phyloP scores from a whole-genome alignment of 1,284 basidiomycete species.

The Meira nashicola region DNA sequence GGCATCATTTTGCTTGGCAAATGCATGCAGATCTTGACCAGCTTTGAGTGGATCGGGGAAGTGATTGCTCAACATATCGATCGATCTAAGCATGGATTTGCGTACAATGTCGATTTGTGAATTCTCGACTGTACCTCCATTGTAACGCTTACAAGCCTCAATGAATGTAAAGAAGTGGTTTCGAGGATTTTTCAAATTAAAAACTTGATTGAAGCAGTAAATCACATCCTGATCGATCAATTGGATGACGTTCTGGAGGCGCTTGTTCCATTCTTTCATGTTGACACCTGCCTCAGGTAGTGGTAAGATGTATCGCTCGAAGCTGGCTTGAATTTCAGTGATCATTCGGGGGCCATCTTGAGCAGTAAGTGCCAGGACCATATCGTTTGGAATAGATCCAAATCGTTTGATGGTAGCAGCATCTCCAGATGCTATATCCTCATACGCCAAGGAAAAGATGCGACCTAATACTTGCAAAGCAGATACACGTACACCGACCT shows the following conservation, averaged over 20 bases:
- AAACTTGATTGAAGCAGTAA: conserved; percentile 61
- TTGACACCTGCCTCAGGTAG: conserved; percentile 70
- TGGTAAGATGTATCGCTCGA: conserved; percentile 75
- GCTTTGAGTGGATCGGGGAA: conserved; percentile 66
- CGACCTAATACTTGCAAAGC: conserved; percentile 73
- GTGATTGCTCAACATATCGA: conserved; percentile 17
- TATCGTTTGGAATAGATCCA: conserved; percentile 81
- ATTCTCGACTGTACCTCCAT: conserved; percentile 69
- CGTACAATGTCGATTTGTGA: conserved; percentile 57
- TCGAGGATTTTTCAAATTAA: conserved; percentile 49
- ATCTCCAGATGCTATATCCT: conserved; percentile 85
- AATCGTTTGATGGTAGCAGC: conserved; percentile 72
- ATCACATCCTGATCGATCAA: conserved; percentile 60
- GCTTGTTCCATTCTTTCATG: conserved; percentile 66
- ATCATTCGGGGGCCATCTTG: background rate
- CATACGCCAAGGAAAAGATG: conserved; percentile 75
- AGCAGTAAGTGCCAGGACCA: conserved; percentile 58
- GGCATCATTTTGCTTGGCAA: conserved; percentile 80
- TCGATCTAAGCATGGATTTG: conserved; percentile 24
- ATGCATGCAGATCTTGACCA: conserved; percentile 70
- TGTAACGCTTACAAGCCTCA: conserved; percentile 40
- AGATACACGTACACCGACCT: conserved; percentile 74
- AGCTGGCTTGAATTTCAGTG: conserved; percentile 45
- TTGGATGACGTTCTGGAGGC: conserved; percentile 69
- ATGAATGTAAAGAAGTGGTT: conserved; percentile 27